Evolutionary conservation across 2,329 filamentous ascomycete genomes (phyloP), one percentile per base, ranked within the genome.

Genomic region (Fusarium sp.): DNA sequence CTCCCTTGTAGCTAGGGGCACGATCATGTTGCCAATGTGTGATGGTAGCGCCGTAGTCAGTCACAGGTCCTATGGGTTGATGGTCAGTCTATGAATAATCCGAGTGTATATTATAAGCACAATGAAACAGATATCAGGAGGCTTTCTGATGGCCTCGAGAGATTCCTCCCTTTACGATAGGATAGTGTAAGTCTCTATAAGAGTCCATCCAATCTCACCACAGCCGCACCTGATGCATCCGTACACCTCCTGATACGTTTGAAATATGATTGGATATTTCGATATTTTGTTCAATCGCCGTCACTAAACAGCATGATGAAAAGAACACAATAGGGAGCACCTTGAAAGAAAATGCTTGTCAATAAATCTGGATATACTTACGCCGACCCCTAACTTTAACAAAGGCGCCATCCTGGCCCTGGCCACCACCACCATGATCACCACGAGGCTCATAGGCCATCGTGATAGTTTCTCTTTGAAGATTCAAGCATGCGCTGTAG

Each of bases 21-120:
- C 95, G 90, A 77, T 94, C 89, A 76, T 92, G 91, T 87, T 97
- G 93, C 93, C 94, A 99, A 80, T 97, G 93, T 55, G 92, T 91
- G 79, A 97, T 88, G 12, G 94, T 96, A 25, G 94, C 91, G 76
- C 94, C 92, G 86, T 97, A 97, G 81, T 98, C 94, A 46, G 94
- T 98, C 16, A 97, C 93, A 46, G 94, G 92, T 70, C 94, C 94
- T 97, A 67, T 55, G 30, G 52, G 60, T 58, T 56, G 16, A 53
- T 40, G 32, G 58, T 72, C 54, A 79, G 75, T 65, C 56, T 43
- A 68, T 65, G 30, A 58, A 58, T 13, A 15, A 29, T 58, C 18
- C 60, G 66, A 43, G 63, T 54, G 34, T 41, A 51, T 24, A 63
- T 48, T 25, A 62, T 55, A 13, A 43, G 61, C 58, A 63, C 65